Conservation (phyloP, 495 filamentous ascomycete genomes). For the Xylaria flabelliformis region DNA sequence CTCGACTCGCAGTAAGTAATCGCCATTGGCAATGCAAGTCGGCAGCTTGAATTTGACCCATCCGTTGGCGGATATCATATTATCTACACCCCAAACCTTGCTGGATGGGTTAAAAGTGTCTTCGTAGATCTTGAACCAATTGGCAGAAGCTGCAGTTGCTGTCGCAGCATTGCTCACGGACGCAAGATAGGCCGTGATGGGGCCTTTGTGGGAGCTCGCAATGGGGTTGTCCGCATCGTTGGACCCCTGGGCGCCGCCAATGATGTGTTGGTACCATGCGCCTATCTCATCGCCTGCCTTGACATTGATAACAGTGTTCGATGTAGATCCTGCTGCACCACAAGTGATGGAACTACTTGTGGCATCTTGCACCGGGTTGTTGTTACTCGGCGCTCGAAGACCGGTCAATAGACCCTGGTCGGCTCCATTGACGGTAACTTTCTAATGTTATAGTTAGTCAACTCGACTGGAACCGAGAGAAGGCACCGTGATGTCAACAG, state of each 20-base stretch:
- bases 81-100: constrained; percentile 51
- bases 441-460: not conserved
- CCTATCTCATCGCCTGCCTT: constrained; percentile 54
- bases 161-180: constrained; percentile 53
- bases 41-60: constrained; percentile 57
- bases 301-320: constrained; percentile 53
- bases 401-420: constrained; percentile 61
- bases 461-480: not conserved
- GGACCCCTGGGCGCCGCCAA: constrained; percentile 50
- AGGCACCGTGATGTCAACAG: not conserved
- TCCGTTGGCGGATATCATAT: constrained; percentile 49
- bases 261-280: constrained; percentile 59
- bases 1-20: constrained; percentile 62
- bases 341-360: constrained; percentile 48
- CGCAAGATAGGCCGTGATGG: constrained; percentile 57
- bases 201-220: constrained; percentile 54
- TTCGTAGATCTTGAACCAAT: constrained; percentile 7
- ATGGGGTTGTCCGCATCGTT: constrained; percentile 60
- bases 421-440: constrained; percentile 25
- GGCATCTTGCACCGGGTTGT: constrained; percentile 50
- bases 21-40: constrained; percentile 50
- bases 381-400: constrained; percentile 55
- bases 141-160: not conserved
- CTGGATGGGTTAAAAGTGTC: not conserved
- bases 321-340: constrained; percentile 44